These are phyloP conservation scores for Microascus cirrosus DNA, from an alignment of 2,329 filamentous ascomycete species.

Conservation along the genomic window DNA sequence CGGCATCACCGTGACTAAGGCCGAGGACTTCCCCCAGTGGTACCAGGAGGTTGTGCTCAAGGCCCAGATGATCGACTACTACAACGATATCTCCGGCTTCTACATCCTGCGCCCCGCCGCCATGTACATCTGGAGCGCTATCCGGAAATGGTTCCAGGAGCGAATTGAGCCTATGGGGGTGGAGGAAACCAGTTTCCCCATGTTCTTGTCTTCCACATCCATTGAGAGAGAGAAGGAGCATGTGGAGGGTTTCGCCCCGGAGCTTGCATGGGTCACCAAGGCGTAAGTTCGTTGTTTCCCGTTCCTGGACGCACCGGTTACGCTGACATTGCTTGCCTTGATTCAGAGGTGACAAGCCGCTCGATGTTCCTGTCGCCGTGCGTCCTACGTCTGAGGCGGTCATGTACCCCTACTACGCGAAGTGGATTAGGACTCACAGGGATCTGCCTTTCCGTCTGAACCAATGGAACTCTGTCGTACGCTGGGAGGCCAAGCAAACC, in stretches of 20 bases:
- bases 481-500: conserved; percentile 95
- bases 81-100: conserved; percentile 85
- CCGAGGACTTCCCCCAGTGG: conserved; percentile 84
- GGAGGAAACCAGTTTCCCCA: conserved; percentile 91
- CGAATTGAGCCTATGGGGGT: conserved; percentile 87
- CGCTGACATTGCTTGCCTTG: not conserved
- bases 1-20: conserved; percentile 78
- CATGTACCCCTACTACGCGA: conserved; percentile 93
- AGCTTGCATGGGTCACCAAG: conserved; percentile 81
- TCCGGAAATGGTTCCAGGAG: conserved; percentile 56
- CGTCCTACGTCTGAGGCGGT: conserved; percentile 63
- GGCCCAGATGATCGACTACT: conserved; percentile 96
- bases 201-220: conserved; percentile 89
- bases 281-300: conserved; percentile 38
- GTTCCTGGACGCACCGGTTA: not conserved
- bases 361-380: conserved; percentile 67
- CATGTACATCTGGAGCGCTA: conserved; percentile 57
- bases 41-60: conserved; percentile 97
- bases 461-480: conserved; percentile 89
- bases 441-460: conserved; percentile 90
- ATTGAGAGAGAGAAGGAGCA: conserved; percentile 86
- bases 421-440: conserved; percentile 94
- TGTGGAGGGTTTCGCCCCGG: conserved; percentile 95
- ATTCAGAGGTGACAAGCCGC: conserved; percentile 72
- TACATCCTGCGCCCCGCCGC: conserved; percentile 74